A percentile compares a stretch with the other conserved stretches of the same genome.
These are phyloP conservation scores for Mollisia scopiformis DNA, from an alignment of 2,329 filamentous ascomycete species.

Conservation along the genomic window DNA sequence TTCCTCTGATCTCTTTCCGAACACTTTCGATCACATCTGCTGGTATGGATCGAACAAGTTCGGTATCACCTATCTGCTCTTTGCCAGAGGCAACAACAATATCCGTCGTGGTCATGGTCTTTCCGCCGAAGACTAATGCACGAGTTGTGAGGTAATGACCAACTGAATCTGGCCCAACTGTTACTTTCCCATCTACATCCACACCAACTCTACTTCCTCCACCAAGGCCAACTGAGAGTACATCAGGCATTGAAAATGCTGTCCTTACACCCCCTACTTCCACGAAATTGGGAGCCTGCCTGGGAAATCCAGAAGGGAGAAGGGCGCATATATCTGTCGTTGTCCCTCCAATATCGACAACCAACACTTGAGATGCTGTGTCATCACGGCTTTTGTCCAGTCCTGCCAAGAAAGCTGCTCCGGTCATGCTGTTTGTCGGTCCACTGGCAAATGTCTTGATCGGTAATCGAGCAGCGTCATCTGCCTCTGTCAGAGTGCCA, in stretches of 20 bases:
- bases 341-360: slow-evolving; percentile 61
- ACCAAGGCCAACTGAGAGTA: slow-evolving; percentile 9
- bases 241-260: slow-evolving; percentile 9
- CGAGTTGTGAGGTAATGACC: slow-evolving; percentile 2
- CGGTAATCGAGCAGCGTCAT: slow-evolving; percentile 53
- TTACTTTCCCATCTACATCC: not conserved
- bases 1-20: slow-evolving; percentile 4
- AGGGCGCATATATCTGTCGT: slow-evolving; percentile 55
- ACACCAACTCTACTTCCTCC: slow-evolving; percentile 5
- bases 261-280: slow-evolving; percentile 6
- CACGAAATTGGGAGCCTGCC: not conserved
- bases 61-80: not conserved
- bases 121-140: not conserved
- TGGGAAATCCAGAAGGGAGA: slow-evolving; percentile 7
- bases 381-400: not conserved
- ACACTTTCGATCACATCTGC: not conserved
- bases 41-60: not conserved
- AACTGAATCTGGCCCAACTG: slow-evolving; percentile 8
- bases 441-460: slow-evolving; percentile 63
- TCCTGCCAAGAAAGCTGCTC: slow-evolving; percentile 57
- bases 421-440: slow-evolving; percentile 63
- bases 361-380: slow-evolving; percentile 30
- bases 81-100: slow-evolving; percentile 1
- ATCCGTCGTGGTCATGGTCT: slow-evolving; percentile 2
- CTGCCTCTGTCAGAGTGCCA: slow-evolving; percentile 56